A percentile compares a stretch with the other conserved stretches of the same genome.
Evolutionary conservation across 805 yeast genomes (phyloP).

Genomic region (Yamadazyma akitaensis): DNA sequence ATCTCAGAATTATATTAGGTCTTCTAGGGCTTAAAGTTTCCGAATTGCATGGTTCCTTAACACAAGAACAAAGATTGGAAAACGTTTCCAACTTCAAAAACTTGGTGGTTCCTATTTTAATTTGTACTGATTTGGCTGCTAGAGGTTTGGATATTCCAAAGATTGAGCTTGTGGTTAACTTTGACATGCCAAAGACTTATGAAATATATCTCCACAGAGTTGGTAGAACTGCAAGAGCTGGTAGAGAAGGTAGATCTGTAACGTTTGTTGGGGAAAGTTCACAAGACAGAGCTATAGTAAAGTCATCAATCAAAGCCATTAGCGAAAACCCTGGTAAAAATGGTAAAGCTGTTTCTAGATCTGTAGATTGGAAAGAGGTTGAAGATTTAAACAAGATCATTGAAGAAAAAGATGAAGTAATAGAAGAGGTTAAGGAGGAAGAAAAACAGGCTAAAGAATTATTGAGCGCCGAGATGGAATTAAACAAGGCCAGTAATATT

Average conservation of each 20-base stretch:
- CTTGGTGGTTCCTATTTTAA: slow-evolving; percentile 76
- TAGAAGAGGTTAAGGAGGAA: slow-evolving; percentile 79
- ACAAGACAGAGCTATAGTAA: slow-evolving; percentile 87
- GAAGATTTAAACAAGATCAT: slow-evolving; percentile 64
- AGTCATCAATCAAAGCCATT: slow-evolving; percentile 75
- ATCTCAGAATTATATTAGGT: slow-evolving; percentile 71
- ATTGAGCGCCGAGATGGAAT: slow-evolving; percentile 84
- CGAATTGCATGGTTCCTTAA: slow-evolving; percentile 78
- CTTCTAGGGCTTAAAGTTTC: slow-evolving; percentile 72
- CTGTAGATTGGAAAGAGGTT: slow-evolving; percentile 85
- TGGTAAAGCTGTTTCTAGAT: slow-evolving; percentile 78
- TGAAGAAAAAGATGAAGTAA: slow-evolving; percentile 52
- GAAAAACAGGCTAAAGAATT: slow-evolving; percentile 88
- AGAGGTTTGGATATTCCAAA: slow-evolving; percentile 99
- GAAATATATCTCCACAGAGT: slow-evolving; percentile 95
- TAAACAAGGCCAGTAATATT: slow-evolving; percentile 80
- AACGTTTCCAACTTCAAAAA: slow-evolving; percentile 81
- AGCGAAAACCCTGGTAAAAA: slow-evolving; percentile 30
- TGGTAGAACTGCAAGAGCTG: slow-evolving; percentile 99
- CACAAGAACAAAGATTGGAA: slow-evolving; percentile 89
- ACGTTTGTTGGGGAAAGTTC: slow-evolving; percentile 91
- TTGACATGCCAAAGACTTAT: slow-evolving; percentile 90
- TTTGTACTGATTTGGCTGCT: slow-evolving; percentile 97
- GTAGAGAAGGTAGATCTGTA: slow-evolving; percentile 90
- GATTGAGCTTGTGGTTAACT: slow-evolving; percentile 91